These are phyloP conservation scores for Colletotrichum noveboracense DNA, from an alignment of 2,329 filamentous ascomycete genomes.

Conservation along the genomic window DNA sequence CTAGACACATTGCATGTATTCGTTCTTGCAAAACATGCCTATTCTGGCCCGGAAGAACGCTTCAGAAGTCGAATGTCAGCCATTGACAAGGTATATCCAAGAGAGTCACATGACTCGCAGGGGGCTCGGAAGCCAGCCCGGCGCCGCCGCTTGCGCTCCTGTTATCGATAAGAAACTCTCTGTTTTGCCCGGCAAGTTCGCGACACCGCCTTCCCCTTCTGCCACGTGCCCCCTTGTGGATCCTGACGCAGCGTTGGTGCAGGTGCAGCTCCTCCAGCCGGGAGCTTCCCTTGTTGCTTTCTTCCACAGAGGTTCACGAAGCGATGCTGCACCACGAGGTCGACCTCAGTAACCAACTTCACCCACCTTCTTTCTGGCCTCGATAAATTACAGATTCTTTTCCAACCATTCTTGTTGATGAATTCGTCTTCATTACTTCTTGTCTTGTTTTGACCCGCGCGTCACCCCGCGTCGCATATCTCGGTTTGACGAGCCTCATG, in stretches of 20 bases:
- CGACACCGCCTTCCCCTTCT: slow-evolving; percentile 2
- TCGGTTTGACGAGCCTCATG: slow-evolving; percentile 1
- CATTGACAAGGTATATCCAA: background rate
- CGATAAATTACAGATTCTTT: background rate
- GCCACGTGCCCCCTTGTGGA: background rate
- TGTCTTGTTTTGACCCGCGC: background rate
- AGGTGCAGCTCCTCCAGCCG: background rate
- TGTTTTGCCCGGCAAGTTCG: background rate
- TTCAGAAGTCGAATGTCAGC: background rate
- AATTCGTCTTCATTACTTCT: background rate
- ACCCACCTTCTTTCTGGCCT: background rate
- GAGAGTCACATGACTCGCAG: background rate
- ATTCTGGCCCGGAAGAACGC: background rate
- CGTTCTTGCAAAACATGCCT: background rate
- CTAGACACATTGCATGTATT: background rate
- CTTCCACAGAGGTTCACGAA: background rate
- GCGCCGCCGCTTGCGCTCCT: background rate
- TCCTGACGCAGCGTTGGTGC: background rate
- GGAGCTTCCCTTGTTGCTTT: slow-evolving; percentile 18
- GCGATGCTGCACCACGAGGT: background rate
- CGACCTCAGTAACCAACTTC: background rate
- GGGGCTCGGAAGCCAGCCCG: background rate
- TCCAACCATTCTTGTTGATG: background rate
- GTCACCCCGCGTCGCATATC: background rate
- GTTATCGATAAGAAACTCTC: background rate